Evolutionary conservation across 768 basidiomycete species (phyloP).

Genomic region (Tricholoma flavovirens): DNA sequence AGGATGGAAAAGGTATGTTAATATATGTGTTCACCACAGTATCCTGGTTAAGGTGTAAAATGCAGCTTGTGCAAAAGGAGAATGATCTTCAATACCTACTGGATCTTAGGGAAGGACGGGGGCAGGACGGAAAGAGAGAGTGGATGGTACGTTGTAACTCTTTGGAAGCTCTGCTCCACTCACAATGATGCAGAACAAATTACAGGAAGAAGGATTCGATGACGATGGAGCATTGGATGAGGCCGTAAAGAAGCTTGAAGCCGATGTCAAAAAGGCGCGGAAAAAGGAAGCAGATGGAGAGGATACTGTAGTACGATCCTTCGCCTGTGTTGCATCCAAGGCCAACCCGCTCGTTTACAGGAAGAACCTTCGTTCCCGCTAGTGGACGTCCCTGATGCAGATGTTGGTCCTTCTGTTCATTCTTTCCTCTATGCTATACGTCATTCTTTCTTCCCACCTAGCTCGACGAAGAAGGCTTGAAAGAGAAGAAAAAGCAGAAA

Average conservation of each 20-base stretch:
- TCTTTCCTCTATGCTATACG: neutral
- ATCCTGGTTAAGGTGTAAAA: neutral
- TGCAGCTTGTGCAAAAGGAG: conserved; percentile 70
- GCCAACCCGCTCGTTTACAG: conserved; percentile 22
- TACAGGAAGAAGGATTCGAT: conserved; percentile 67
- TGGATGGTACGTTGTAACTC: conserved; percentile 51
- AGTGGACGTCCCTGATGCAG: conserved; percentile 85
- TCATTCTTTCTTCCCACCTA: conserved; percentile 19
- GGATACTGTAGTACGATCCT: conserved; percentile 40
- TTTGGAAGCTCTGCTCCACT: conserved; percentile 1
- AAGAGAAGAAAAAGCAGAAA: conserved; percentile 92
- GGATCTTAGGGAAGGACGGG: conserved; percentile 57
- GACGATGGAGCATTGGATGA: conserved; percentile 76
- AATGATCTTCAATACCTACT: conserved; percentile 61
- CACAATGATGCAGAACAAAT: conserved; percentile 37
- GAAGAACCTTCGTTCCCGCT: conserved; percentile 89
- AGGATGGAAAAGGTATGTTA: conserved; percentile 73
- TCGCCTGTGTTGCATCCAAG: neutral
- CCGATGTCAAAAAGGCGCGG: conserved; percentile 64
- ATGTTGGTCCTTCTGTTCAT: conserved; percentile 44
- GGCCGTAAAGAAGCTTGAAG: conserved; percentile 82
- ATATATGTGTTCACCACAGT: neutral
- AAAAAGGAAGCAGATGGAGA: conserved; percentile 83
- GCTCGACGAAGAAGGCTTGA: conserved; percentile 87
- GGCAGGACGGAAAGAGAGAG: conserved; percentile 60